Conservation (phyloP, 768 basidiomycete genomes). For the Pisolithus microcarpus region DNA sequence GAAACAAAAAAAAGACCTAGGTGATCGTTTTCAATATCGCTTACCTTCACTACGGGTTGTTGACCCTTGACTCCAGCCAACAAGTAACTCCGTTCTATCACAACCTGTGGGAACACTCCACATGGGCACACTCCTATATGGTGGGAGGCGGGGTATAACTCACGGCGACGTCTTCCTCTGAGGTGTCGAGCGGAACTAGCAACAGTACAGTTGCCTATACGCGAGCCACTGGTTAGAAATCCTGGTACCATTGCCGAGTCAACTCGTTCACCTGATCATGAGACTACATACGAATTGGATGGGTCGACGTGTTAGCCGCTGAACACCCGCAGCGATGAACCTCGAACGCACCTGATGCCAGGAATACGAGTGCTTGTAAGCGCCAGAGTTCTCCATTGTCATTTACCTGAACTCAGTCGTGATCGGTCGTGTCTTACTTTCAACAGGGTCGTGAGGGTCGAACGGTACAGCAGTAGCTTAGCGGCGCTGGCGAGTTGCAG, state of each 20-base stretch:
- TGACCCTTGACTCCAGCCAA: constrained; percentile 69
- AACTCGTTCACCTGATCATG: constrained; percentile 65
- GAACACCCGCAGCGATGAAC: constrained; percentile 11
- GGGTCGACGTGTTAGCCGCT: constrained; percentile 8
- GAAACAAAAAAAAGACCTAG: no score
- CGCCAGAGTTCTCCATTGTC: constrained; percentile 21
- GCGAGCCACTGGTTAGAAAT: constrained; percentile 14
- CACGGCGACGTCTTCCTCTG: constrained; percentile 66
- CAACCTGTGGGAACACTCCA: constrained; percentile 39
- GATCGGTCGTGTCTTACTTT: constrained; percentile 4
- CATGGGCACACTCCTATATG: background rate
- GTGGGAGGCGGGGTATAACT: constrained; percentile 14
- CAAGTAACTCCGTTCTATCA: constrained; percentile 64
- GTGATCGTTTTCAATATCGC: constrained; percentile 8
- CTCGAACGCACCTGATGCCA: constrained; percentile 71
- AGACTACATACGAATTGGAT: constrained; percentile 39
- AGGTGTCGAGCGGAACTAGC: constrained; percentile 63
- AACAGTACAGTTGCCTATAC: constrained; percentile 68
- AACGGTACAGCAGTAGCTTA: background rate
- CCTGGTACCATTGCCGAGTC: constrained; percentile 7
- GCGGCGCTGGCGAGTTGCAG: no score
- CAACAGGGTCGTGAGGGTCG: constrained; percentile 5
- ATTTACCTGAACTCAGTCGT: constrained; percentile 5
- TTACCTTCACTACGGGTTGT: constrained; percentile 66
- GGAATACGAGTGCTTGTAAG: constrained; percentile 49